Conservation (phyloP, 805 yeast species). For the Wickerhamiella sorbophila region DNA sequence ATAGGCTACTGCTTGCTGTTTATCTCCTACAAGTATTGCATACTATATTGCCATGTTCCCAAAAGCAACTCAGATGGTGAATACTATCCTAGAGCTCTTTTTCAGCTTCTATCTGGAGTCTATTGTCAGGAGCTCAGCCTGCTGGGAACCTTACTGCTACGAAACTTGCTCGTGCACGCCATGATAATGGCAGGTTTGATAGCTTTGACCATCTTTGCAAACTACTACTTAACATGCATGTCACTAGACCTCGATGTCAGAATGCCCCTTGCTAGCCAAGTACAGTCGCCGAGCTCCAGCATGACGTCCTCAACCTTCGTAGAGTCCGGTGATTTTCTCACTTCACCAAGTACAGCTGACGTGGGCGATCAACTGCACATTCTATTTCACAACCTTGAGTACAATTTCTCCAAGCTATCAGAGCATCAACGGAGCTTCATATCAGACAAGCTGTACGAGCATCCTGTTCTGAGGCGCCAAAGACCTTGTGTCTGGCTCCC, state of each 20-base stretch:
- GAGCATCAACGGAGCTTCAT: conserved; percentile 18
- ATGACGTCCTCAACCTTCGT: conserved; percentile 1
- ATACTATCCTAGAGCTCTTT: conserved; percentile 57
- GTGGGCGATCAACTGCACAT: conserved; percentile 5
- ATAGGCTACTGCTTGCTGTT: conserved; percentile 43
- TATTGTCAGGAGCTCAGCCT: conserved; percentile 69
- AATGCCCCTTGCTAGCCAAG: conserved; percentile 26
- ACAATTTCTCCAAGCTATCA: conserved; percentile 17
- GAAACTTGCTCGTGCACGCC: conserved; percentile 38
- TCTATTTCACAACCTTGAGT: conserved; percentile 19
- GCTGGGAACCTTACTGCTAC: conserved; percentile 59
- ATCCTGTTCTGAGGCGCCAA: conserved; percentile 21
- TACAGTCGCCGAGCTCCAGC: neutral
- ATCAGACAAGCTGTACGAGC: conserved; percentile 20
- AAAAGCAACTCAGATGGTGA: conserved; percentile 34
- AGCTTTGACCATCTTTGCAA: conserved; percentile 41
- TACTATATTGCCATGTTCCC: conserved; percentile 34
- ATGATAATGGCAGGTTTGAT: conserved; percentile 39
- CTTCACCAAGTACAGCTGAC: conserved; percentile 14
- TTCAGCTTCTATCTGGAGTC: conserved; percentile 66
- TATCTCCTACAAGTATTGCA: conserved; percentile 57
- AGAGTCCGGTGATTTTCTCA: conserved; percentile 8
- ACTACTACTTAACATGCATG: conserved; percentile 32
- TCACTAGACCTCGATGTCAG: conserved; percentile 19
- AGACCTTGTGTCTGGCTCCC: conserved; percentile 34